phyloP scores from a whole-genome alignment of 768 basidiomycete species.

The Kwoniella bestiolae region DNA sequence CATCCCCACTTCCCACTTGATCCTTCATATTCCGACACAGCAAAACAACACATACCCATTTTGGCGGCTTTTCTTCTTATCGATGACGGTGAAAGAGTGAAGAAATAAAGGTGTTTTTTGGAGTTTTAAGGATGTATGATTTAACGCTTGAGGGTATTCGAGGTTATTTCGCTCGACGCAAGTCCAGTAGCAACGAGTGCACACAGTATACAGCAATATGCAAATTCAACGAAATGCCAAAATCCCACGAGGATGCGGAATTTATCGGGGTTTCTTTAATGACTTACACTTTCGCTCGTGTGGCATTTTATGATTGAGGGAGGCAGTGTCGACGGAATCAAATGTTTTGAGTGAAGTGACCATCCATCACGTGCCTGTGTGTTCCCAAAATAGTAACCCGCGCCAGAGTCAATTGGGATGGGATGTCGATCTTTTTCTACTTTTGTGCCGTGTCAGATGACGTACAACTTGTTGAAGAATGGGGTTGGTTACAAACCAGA shows the following conservation, averaged over 20 bases:
- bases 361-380: background rate
- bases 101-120: conserved; percentile 12
- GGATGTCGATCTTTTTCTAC: background rate
- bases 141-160: background rate
- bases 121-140: background rate
- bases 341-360: background rate
- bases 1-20: no score
- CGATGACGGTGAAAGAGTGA: conserved; percentile 2
- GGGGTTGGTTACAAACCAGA: background rate
- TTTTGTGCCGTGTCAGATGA: background rate
- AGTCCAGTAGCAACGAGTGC: background rate
- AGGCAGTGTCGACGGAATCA: background rate
- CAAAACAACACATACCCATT: conserved; percentile 40
- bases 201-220: background rate
- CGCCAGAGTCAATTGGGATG: background rate
- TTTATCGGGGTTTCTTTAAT: conserved; percentile 36
- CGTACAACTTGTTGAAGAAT: background rate
- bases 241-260: conserved; percentile 17
- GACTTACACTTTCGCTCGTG: background rate
- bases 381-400: conserved; percentile 17
- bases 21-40: no score
- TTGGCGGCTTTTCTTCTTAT: conserved; percentile 42
- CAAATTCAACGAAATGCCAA: background rate
- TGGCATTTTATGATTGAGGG: background rate
- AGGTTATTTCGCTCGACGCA: background rate